Evolutionary conservation across 345 rosid species (phyloP), one percentile per base, ranked within the genome.

Genomic region (Erodium maritimum): DNA sequence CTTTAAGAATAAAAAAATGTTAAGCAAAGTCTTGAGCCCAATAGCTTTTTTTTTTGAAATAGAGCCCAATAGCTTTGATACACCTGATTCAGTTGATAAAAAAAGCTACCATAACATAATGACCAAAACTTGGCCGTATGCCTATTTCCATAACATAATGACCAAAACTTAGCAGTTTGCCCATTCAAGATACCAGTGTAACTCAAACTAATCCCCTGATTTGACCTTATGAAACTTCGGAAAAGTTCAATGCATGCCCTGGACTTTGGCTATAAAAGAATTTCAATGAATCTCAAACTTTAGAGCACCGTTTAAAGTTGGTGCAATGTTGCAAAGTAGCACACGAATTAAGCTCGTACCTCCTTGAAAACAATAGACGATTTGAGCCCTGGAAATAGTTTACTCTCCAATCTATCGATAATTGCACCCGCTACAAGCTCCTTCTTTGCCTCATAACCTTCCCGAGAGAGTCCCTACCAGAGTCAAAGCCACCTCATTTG

Each of bases 391-490:
- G 94, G 91, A 78, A 88, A 88, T 51, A 93, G 72, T 71, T 83
- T 81, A 62, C 74, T 75, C 83, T 88, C 96, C 65, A 93, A 78
- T 81, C 96, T 86, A 68, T 69, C 59, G 42, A 86, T 79, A 58
- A 88, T 79, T 65, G 72, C 69, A 68, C 75, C 78, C 18, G 96
- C 90, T 22, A 86, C 71, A 17, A 54, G 62, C 71, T 73, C 77
- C 76, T 93, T 93, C 77, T 81, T 93, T 1, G 84, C 91, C 71
- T 91, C 85, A 14, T 86, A 88, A 51, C 86, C 94, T 70, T 76
- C 71, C 19, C 58, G 77, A 62, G 99, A 58, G 61, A 93, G 83
- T 50, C 90, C 88, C 96, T 91, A 60, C 58, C 23, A 66, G 65
- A 69, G 2, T 50, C 13, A 52, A 55, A 24, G 5, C 66, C 61